Evolutionary conservation across 805 yeast species (phyloP).

Genomic region (Cyberlindnera mrakii): DNA sequence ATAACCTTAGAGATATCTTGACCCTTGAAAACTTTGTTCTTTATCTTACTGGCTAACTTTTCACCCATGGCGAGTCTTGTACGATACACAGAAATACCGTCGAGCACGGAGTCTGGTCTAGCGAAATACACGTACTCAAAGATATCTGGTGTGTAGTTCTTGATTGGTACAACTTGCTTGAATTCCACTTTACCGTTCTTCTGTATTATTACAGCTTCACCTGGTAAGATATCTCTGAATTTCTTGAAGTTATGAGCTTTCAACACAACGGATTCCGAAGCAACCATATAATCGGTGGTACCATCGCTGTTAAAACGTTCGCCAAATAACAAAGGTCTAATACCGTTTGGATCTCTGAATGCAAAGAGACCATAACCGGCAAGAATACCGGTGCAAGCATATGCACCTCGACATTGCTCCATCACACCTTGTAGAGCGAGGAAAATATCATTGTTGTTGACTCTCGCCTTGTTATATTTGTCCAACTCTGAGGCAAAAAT

Average conservation of each 20-base stretch:
- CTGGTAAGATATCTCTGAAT: conserved; percentile 83
- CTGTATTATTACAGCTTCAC: conserved; percentile 93
- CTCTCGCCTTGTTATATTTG: conserved; percentile 87
- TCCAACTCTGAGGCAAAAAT: conserved; percentile 90
- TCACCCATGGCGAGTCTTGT: conserved; percentile 92
- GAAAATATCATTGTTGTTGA: conserved; percentile 84
- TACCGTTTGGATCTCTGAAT: conserved; percentile 95
- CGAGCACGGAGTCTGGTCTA: conserved; percentile 92
- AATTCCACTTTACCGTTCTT: conserved; percentile 74
- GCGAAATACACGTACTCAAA: conserved; percentile 98
- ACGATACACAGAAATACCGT: conserved; percentile 94
- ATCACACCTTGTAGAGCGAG: conserved; percentile 80
- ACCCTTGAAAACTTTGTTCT: conserved; percentile 32
- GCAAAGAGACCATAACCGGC: conserved; percentile 97
- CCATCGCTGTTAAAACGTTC: conserved; percentile 71
- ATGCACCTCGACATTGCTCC: conserved; percentile 86
- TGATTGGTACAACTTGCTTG: conserved; percentile 76
- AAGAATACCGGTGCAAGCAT: conserved; percentile 89
- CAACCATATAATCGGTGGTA: conserved; percentile 81
- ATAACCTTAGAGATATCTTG: conserved; percentile 50
- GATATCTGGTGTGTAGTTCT: conserved; percentile 86
- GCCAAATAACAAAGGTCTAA: conserved; percentile 85
- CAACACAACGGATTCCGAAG: conserved; percentile 91
- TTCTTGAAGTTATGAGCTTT: conserved; percentile 83
- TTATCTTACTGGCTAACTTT: conserved; percentile 72